Conservation (phyloP, 2,329 filamentous ascomycete genomes). For the Colletotrichum limetticola region DNA sequence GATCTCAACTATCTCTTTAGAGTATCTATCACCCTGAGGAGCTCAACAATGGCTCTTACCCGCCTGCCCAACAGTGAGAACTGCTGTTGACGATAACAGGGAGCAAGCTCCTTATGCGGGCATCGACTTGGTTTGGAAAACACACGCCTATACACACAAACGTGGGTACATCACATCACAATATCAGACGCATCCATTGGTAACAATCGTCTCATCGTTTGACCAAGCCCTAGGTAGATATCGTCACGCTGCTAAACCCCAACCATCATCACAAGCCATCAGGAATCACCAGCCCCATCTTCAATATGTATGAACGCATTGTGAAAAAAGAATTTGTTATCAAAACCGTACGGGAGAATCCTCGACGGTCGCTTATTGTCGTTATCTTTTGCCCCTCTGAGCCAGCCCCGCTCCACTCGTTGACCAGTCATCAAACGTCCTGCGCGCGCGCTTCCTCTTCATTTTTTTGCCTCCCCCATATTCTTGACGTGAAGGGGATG, state of each 20-base stretch:
- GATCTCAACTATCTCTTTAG: no score
- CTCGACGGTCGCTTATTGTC: conserved; percentile 2
- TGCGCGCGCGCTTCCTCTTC: not conserved
- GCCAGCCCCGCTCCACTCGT: conserved; percentile 11
- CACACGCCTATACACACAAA: not conserved
- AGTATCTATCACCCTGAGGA: no score
- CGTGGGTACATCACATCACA: not conserved
- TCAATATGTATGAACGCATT: not conserved
- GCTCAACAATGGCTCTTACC: not conserved
- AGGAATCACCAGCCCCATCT: not conserved
- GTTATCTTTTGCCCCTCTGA: not conserved
- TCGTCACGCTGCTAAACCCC: not conserved
- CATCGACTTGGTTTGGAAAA: no score
- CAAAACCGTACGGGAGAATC: conserved; percentile 3
- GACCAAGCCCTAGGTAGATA: conserved; percentile 8
- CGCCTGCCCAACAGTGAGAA: no score
- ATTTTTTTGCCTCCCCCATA: not conserved
- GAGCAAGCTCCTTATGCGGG: not conserved
- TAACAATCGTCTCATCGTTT: conserved; percentile 35
- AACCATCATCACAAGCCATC: conserved; percentile 7
- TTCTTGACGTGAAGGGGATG: not conserved
- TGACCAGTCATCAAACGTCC: conserved; percentile 23
- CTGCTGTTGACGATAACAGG: not conserved
- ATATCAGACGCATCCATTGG: not conserved
- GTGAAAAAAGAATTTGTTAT: not conserved